Conservation (phyloP, 805 yeast species). For the Candida argentea region DNA sequence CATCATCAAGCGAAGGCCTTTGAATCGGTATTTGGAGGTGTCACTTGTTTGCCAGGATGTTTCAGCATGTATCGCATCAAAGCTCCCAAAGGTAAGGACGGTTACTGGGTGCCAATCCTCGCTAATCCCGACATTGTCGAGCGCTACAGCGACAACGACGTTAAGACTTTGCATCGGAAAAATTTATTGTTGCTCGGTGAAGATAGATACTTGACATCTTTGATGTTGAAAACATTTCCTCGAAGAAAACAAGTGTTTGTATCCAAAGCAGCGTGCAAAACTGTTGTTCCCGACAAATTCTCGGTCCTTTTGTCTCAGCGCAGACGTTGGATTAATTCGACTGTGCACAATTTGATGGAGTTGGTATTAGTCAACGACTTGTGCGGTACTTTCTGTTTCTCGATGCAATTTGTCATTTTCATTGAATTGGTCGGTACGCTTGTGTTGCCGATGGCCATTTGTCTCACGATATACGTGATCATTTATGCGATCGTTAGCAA, state of each 20-base stretch:
- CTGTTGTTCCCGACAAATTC: constrained; percentile 79
- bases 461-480: constrained; percentile 73
- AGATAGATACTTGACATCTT: constrained; percentile 75
- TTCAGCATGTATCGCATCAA: constrained; percentile 87
- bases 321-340: constrained; percentile 95
- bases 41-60: constrained; percentile 93
- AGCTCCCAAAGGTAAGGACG: constrained; percentile 64
- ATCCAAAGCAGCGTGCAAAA: constrained; percentile 86
- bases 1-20: constrained; percentile 93
- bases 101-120: constrained; percentile 85
- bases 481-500: constrained; percentile 55
- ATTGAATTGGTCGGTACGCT: constrained; percentile 82
- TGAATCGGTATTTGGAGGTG: constrained; percentile 91
- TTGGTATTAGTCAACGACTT: constrained; percentile 73
- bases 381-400: constrained; percentile 90
- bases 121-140: constrained; percentile 93
- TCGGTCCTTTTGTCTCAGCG: constrained; percentile 78
- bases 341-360: constrained; percentile 87
- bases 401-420: constrained; percentile 85
- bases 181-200: constrained; percentile 81
- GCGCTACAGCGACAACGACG: constrained; percentile 77
- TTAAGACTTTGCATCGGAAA: constrained; percentile 77
- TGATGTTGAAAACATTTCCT: constrained; percentile 85
- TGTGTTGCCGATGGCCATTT: constrained; percentile 81
- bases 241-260: constrained; percentile 79